Evolutionary conservation across 1,139 yeast genomes (phyloP).

Genomic region (Scheffersomyces quercinus): DNA sequence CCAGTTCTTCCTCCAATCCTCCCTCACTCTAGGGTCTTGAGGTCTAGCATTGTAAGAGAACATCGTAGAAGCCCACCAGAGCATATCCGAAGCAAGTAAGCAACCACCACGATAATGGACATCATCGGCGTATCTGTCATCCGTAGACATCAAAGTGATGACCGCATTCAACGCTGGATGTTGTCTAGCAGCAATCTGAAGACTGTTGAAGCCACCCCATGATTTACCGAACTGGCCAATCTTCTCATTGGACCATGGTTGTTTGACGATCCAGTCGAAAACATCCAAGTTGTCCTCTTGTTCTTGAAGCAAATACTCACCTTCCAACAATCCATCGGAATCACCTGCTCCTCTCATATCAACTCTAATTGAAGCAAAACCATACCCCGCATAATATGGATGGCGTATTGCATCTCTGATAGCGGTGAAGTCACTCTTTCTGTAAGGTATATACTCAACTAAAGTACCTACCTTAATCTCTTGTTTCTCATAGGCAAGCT

Average conservation of each 20-base stretch:
- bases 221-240: slow-evolving; percentile 48
- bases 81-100: slow-evolving; percentile 40
- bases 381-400: slow-evolving; percentile 44
- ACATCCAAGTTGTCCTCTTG: slow-evolving; percentile 41
- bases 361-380: slow-evolving; percentile 40
- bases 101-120: slow-evolving; percentile 47
- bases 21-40: slow-evolving; percentile 41
- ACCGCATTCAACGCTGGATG: slow-evolving; percentile 43
- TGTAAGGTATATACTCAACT: slow-evolving; percentile 42
- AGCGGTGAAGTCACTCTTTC: slow-evolving; percentile 44
- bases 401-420: slow-evolving; percentile 42
- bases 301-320: slow-evolving; percentile 39
- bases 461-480: slow-evolving; percentile 29
- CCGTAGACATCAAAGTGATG: slow-evolving; percentile 43
- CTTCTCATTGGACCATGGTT: slow-evolving; percentile 42
- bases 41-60: slow-evolving; percentile 40
- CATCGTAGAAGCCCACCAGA: slow-evolving; percentile 50
- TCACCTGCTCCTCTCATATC: slow-evolving; percentile 46
- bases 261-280: slow-evolving; percentile 39
- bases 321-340: slow-evolving; percentile 38
- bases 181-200: slow-evolving; percentile 43
- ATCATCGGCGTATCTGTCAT: slow-evolving; percentile 44
- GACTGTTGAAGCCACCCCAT: slow-evolving; percentile 47
- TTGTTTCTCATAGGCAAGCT: slow-evolving; percentile 16
- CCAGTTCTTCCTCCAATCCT: slow-evolving; percentile 39